Evolutionary conservation across 176 grass and related monocot genomes (phyloP).

Genomic region (Olyra latifolia): DNA sequence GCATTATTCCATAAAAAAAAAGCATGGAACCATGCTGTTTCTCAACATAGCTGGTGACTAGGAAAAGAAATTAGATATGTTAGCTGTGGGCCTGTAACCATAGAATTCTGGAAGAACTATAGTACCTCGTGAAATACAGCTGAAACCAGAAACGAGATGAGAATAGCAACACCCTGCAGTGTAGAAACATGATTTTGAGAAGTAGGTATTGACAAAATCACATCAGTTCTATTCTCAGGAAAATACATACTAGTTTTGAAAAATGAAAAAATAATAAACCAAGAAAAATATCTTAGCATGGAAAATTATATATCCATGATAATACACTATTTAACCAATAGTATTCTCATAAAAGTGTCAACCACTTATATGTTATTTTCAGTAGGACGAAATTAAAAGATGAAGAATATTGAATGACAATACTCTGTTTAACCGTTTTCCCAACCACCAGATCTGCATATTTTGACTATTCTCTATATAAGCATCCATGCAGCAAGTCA

Average conservation of each 20-base stretch:
- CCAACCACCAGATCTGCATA: not conserved
- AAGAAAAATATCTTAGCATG: not conserved
- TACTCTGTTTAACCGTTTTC: not conserved
- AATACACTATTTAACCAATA: conserved; percentile 9
- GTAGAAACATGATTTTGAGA: conserved; percentile 34
- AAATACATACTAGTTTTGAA: not conserved
- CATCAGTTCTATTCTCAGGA: not conserved
- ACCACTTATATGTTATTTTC: not conserved
- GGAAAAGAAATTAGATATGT: not conserved
- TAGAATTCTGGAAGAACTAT: not conserved
- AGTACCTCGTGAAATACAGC: conserved; percentile 95
- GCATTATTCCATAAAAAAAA: conserved; percentile 13
- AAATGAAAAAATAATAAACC: not conserved
- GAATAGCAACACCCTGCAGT: conserved; percentile 80
- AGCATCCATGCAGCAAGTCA: conserved; percentile 17
- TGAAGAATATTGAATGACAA: not conserved
- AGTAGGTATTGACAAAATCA: not conserved
- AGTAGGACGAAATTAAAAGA: not conserved
- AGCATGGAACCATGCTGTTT: conserved; percentile 1
- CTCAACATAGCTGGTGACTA: not conserved
- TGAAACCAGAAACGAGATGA: conserved; percentile 88
- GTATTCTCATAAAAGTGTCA: not conserved
- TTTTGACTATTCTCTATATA: conserved; percentile 1
- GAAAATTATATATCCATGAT: not conserved
- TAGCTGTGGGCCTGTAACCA: not conserved